Base-by-base conservation (phyloP, 306 rosid species). In the peach (Prunus persica) region DNA sequence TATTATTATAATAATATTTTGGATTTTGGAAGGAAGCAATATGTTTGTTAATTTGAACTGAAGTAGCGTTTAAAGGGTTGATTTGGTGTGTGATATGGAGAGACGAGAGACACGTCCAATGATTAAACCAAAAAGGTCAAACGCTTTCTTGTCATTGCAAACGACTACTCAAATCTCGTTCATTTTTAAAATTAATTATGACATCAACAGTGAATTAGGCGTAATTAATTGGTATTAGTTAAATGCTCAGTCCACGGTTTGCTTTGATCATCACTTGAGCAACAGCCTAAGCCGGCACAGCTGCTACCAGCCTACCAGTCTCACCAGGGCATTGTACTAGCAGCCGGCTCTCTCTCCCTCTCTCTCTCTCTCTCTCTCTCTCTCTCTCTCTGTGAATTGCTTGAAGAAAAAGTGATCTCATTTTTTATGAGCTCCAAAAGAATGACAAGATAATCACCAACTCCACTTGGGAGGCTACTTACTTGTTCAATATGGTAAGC, bases 231-330 rank as follows among this genome's bases (percentile, higher is more conserved):
- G 70, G 80, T 19, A 61, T 46, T 18, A 43, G 71, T 78, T 30
- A 45, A 71, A 56, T 73, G 76, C 83, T 78, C 64, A 81, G 89
- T 73, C 88, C 77, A 63, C 81, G 78, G 81, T 71, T 78, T 79
- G 87, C 87, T 80, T 79, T 64, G 78, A 70, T 84, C 88, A 83
- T 79, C 72, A 22, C 73, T 45, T 14, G 64, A 65, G 63, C 69
- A 66, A 74, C 43, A 55, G 51, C 69, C 62, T 51, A 68, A 46
- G 92, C 92, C 89, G 88, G 91, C 91, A 76, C 84, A 75, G 65
- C 67, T 67, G 18, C 80, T 20, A 46, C 76, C 67, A 72, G 75
- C 34, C 75, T 78, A 79, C 76, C 78, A 76, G 34, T 83, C 83
- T 65, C 14, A 32, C 65, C 43, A 7, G 43, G 14, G 43, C 43